Evolutionary conservation across 2,329 filamentous ascomycete genomes (phyloP), one percentile per base, ranked within the genome.

Genomic region (Fragosphaeria purpurea): DNA sequence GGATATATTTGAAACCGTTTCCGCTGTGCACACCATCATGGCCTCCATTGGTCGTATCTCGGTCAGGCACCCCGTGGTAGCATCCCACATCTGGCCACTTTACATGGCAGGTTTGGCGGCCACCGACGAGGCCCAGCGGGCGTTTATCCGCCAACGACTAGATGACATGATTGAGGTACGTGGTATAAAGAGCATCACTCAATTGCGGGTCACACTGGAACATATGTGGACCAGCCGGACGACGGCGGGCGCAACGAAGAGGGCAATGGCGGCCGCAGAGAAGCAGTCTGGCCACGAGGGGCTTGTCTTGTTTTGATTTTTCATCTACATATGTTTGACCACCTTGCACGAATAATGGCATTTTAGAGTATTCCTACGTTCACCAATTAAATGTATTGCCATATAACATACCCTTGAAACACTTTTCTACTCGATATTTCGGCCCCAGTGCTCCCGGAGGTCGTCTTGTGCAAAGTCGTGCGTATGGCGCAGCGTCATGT

Each of bases 391-490:
- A 22, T 22, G 22, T 22, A 22, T 22, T 22, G 22, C 22, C 22
- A 22, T 22, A 22, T 22, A 22, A 22, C 22, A 22, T 22, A 22
- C 22, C 22, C 22, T 22, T 22, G 3, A 22, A 22, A 22, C 22
- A 22, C 22, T 22, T 22, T 22, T 13, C 44, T 40, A 49, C 44
- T 50, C 51, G 1, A 8, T 6, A 9, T 50, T 53, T 4, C 46
- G 39, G 2, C 44, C 51, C 47, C 35, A 53, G 44, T 50, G 48
- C 12, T 56, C 54, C 9, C 54, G 31, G 50, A 50, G 46, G 37
- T 45, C 52, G 37, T 54, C 54, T 41, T 54, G 54, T 5, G 45
- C 54, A 54, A 54, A 56, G 48, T 54, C 52, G 46, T 54, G 52
- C 31, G 54, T 54, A 38, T 56, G 52, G 3, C 48, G 41, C 7